phyloP scores from a whole-genome alignment of 805 yeast species.

The Yarrowia sp. region DNA sequence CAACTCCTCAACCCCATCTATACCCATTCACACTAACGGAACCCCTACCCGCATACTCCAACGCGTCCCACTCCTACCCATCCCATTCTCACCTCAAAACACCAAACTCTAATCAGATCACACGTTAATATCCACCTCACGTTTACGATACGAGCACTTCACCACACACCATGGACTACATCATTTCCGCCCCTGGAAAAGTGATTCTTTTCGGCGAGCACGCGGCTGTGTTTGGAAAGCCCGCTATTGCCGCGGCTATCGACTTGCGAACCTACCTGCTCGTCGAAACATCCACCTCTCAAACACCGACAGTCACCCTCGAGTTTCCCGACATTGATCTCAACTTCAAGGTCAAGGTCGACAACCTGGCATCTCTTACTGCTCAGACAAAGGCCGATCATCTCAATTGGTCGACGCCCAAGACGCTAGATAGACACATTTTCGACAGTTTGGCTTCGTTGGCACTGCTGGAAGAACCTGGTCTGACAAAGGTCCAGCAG shows the following conservation, averaged over 20 bases:
- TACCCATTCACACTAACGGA: neutral
- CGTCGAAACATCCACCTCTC: constrained; percentile 47
- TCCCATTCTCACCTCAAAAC: no score
- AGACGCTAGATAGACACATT: constrained; percentile 27
- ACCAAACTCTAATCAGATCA: constrained; percentile 1
- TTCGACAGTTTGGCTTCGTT: constrained; percentile 11
- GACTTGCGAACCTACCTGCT: constrained; percentile 79
- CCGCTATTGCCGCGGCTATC: constrained; percentile 94
- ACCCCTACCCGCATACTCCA: neutral
- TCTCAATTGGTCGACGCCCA: constrained; percentile 21
- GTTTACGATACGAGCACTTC: no score
- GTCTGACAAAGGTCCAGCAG: constrained; percentile 14
- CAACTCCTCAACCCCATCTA: neutral
- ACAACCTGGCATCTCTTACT: constrained; percentile 51
- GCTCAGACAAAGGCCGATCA: constrained; percentile 12
- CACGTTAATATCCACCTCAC: neutral
- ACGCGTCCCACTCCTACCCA: neutral
- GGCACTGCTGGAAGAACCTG: constrained; percentile 4
- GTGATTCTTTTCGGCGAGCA: constrained; percentile 96
- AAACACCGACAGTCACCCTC: constrained; percentile 50
- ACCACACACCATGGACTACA: constrained; percentile 42
- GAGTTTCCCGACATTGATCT: constrained; percentile 84
- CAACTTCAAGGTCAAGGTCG: constrained; percentile 58
- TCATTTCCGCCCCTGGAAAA: constrained; percentile 93
- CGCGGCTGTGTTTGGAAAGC: constrained; percentile 88